Base-by-base conservation (phyloP, 495 filamentous ascomycete genomes). In the Penicillium riverlandense region DNA sequence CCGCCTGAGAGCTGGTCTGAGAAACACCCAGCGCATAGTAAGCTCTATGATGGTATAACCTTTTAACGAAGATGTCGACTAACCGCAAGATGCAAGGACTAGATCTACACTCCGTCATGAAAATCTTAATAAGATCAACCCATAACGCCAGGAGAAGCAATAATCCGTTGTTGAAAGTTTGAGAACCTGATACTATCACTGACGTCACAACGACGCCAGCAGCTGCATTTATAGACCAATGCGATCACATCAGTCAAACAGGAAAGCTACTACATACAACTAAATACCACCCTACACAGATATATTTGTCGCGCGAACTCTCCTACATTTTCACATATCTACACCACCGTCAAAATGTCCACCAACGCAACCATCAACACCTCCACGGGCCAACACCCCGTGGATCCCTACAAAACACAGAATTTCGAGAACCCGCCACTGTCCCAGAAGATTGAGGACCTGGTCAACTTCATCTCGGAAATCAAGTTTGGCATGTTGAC, bases 401-500 rank as follows among this genome's bases (percentile, higher is more conserved):
- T 84, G 32, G 91, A 95, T 59, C 90, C 90, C 0, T 96, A 94
- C 75, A 89, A 79, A 56, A 58, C 72, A 41, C 81, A 83, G 66
- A 94, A 88, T 66, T 70, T 59, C 8, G 67, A 87, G 9, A 65
- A 77, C 13, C 69, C 76, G 0, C 69, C 78, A 6, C 61, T 91
- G 13, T 74, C 83, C 40, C 78, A 90, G 46, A 95, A 95, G 71
- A 76, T 96, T 38, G 78, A 88, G 43, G 87, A 85, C 42, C 74
- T 95, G 11, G 59, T 67, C 46, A 57, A 69, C 6, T 92, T 95
- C 69, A 74, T 86, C 53, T 65, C 75, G 7, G 63, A 70, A 32
- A 70, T 74, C 65, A 92, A 92, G 64, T 96, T 89, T 61, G 86
- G 88, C 64, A 82, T 85, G 81, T 75, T 86, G 68, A 83, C 80